phyloP scores from a whole-genome alignment of 1,284 basidiomycete species.

The Tremellales sp. region DNA sequence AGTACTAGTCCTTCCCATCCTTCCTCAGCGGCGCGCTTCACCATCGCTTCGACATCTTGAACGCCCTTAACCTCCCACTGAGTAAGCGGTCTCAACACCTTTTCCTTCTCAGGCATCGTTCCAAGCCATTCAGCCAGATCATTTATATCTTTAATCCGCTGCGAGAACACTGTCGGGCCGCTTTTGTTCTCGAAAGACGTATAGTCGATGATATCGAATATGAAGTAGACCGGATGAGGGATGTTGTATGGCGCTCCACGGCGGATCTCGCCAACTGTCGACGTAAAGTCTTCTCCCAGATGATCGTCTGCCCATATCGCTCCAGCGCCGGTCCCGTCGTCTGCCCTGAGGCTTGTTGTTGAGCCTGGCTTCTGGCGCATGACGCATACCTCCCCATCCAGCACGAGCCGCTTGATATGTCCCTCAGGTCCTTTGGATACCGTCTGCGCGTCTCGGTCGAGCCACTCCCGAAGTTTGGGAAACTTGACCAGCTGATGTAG shows the following conservation, averaged over 20 bases:
- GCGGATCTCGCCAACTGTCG: constrained; percentile 32
- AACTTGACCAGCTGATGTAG: constrained; percentile 13
- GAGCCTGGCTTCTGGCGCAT: constrained; percentile 21
- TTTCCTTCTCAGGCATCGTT: constrained; percentile 9
- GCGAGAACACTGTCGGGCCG: constrained; percentile 20
- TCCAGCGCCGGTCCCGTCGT: constrained; percentile 2
- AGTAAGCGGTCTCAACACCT: constrained; percentile 23
- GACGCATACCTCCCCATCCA: constrained; percentile 46
- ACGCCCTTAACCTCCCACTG: constrained; percentile 23
- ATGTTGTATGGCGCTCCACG: constrained; percentile 18
- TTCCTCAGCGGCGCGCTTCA: constrained; percentile 28
- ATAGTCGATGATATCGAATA: constrained; percentile 40
- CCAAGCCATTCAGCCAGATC: constrained; percentile 20
- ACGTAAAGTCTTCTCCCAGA: constrained; percentile 39
- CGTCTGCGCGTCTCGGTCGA: constrained; percentile 13
- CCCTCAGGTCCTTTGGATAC: constrained; percentile 3
- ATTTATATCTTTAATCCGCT: constrained; percentile 18
- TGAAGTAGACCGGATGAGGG: constrained; percentile 30
- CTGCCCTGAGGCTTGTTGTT: background rate
- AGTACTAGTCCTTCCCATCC: constrained; percentile 47
- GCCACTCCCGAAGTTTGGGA: constrained; percentile 12
- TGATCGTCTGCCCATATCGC: constrained; percentile 10
- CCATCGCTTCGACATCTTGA: constrained; percentile 33
- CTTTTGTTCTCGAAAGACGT: constrained; percentile 13
- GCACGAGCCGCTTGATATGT: constrained; percentile 34